Percentiles rank a stretch among this genome's conserved stretches.
phyloP scores from a whole-genome alignment of 2,329 filamentous ascomycete species.

The Escovopsis sp. region DNA sequence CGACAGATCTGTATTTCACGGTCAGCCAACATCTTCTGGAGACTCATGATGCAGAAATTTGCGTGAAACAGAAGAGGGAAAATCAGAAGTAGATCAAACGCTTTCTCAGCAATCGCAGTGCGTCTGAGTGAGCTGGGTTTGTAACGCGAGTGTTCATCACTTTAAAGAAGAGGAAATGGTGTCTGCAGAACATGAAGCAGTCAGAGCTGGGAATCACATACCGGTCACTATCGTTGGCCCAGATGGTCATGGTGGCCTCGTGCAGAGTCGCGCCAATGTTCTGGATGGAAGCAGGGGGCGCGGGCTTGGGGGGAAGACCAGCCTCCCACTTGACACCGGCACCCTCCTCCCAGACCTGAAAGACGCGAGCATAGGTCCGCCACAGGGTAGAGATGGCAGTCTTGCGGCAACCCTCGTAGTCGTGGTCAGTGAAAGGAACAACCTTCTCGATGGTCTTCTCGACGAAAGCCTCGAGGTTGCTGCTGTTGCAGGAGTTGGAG shows the following conservation, averaged over 20 bases:
- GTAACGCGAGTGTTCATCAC: conserved; percentile 91
- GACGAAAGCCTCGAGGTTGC: conserved; percentile 62
- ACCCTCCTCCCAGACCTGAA: conserved; percentile 65
- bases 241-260: conserved; percentile 69
- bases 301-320: conserved; percentile 67
- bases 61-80: conserved; percentile 12
- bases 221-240: conserved; percentile 86
- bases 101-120: conserved; percentile 81
- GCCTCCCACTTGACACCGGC: conserved; percentile 73
- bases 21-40: conserved; percentile 25
- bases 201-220: conserved; percentile 38
- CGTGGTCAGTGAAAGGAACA: conserved; percentile 69
- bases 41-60: conserved; percentile 1
- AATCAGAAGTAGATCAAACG: conserved; percentile 32
- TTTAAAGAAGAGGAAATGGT: conserved; percentile 16
- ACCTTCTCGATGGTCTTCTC: conserved; percentile 77
- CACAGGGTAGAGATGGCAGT: conserved; percentile 82
- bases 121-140: conserved; percentile 99
- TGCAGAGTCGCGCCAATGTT: conserved; percentile 79
- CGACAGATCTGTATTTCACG: conserved; percentile 48
- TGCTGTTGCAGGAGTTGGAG: conserved; percentile 66
- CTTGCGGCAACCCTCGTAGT: conserved; percentile 87
- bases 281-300: conserved; percentile 64
- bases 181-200: conserved; percentile 5
- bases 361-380: conserved; percentile 85